Evolutionary conservation across 345 rosid species (phyloP), one percentile per base, ranked within the genome.

Genomic region (Erucastrum elatum): DNA sequence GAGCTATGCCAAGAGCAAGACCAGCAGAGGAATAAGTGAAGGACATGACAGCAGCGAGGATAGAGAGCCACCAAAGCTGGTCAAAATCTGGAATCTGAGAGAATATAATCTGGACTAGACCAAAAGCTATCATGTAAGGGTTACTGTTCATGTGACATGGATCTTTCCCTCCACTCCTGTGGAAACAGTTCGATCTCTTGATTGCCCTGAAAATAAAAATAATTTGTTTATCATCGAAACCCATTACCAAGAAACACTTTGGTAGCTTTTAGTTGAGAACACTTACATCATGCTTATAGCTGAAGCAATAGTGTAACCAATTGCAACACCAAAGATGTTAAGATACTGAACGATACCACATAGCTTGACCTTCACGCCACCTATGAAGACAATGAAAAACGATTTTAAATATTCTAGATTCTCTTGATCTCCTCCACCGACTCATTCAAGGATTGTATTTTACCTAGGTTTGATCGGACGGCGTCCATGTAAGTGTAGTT

Each of bases 31-130:
- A 90, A 86, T 92, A 89, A n/a, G 92, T 89, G 76, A 89, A 89
- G 46, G 97, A 92, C 97, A 90, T 92, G 5, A 89, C 55, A 29
- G 97, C 97, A 10, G 97, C 97, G 8, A 89, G 88, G 64, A 88
- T 75, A 10, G 97, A 92, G 68, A 92, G 95, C 96, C 94, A 90
- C 92, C 92, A 87, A 8, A 90, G 85, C 58, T 89, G 92, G 80
- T 88, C 94, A 46, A 92, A 89, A 81, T 89, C 93, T 6, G 92
- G 95, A 70, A 92, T 92, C 77, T 92, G 97, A 58, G 95, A 92
- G 66, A 92, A 85, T 4, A 90, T n/a, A n/a, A 90, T 76, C 80
- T 92, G 88, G 6, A 71, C 77, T n/a, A 88, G 75, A 39, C 96
- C 96, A 68, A 92, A 92, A 70, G 92, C 78, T 66, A 88, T 87